phyloP scores from a whole-genome alignment of 2,329 filamentous ascomycete genomes.

The Ascochyta rabiei region DNA sequence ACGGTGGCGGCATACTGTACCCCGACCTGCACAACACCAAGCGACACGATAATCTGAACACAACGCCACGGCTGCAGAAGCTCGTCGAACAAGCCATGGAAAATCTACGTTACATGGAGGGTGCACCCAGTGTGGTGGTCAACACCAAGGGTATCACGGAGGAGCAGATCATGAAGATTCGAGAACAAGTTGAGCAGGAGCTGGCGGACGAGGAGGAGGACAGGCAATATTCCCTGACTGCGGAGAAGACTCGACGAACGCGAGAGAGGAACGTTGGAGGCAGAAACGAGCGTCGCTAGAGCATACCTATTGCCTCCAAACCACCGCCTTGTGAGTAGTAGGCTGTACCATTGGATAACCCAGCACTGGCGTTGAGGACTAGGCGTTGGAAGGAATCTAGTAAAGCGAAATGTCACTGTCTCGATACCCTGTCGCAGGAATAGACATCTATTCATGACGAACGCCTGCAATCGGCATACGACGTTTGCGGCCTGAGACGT shows the following conservation, averaged over 20 bases:
- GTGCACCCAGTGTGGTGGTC: constrained; percentile 75
- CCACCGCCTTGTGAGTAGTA: neutral
- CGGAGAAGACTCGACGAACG: constrained; percentile 50
- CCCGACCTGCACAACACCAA: constrained; percentile 83
- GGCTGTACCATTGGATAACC: neutral
- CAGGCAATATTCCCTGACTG: constrained; percentile 62
- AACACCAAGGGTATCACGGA: constrained; percentile 82
- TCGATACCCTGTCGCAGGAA: constrained; percentile 10
- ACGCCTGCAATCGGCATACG: neutral
- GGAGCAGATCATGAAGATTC: constrained; percentile 60
- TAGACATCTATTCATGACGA: neutral
- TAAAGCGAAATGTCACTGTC: neutral
- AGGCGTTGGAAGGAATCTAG: constrained; percentile 1
- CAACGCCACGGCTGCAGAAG: constrained; percentile 73
- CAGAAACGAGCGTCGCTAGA: constrained; percentile 48
- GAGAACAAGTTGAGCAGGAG: constrained; percentile 71
- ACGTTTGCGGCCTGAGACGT: neutral
- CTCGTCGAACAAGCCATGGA: constrained; percentile 81
- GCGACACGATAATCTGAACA: constrained; percentile 76
- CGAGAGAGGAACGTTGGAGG: constrained; percentile 55
- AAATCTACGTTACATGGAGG: constrained; percentile 83
- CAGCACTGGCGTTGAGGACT: neutral
- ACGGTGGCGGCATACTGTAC: constrained; percentile 72
- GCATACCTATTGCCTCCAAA: too few species aligned
- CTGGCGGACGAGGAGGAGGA: constrained; percentile 70